Conservation (phyloP, 306 rosid genomes). For the Sesbania bispinosa region DNA sequence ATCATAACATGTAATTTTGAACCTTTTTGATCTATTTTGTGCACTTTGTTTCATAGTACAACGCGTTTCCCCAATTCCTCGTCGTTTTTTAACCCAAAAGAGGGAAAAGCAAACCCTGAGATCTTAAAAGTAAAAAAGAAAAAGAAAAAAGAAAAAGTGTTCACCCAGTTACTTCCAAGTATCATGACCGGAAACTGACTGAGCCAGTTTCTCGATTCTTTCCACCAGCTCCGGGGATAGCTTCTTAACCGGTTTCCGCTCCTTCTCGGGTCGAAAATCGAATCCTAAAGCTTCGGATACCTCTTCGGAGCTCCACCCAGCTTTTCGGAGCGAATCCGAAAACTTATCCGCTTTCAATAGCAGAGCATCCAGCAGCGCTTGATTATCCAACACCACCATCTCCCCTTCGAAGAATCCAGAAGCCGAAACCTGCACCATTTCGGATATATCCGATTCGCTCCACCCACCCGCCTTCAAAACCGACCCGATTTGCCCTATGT, state of each 20-base stretch:
- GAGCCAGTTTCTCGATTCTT: slow-evolving; percentile 80
- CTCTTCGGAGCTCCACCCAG: slow-evolving; percentile 99
- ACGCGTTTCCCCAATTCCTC: slow-evolving; percentile 33
- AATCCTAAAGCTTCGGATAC: slow-evolving; percentile 88
- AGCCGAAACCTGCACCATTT: slow-evolving; percentile 74
- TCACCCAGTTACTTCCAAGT: slow-evolving; percentile 2
- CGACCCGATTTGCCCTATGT: slow-evolving; percentile 75
- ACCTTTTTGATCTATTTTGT: slow-evolving; percentile 32
- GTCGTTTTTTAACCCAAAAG: slow-evolving; percentile 25
- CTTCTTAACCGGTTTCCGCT: slow-evolving; percentile 70
- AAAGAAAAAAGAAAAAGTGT: slow-evolving; percentile 6
- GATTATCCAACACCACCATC: slow-evolving; percentile 79
- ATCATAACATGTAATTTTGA: slow-evolving; percentile 20
- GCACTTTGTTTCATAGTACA: slow-evolving; percentile 52
- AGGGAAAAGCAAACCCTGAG: slow-evolving; percentile 36
- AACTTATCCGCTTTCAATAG: slow-evolving; percentile 70
- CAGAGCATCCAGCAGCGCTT: slow-evolving; percentile 78
- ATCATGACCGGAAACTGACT: slow-evolving; percentile 72
- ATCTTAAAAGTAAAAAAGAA: background rate
- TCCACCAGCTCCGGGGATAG: slow-evolving; percentile 75
- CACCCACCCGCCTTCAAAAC: slow-evolving; percentile 78
- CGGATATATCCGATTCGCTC: slow-evolving; percentile 78
- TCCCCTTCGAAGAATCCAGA: slow-evolving; percentile 79
- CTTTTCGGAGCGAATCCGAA: slow-evolving; percentile 79
- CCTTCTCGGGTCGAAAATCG: slow-evolving; percentile 93